phyloP scores from a whole-genome alignment of 2,329 filamentous ascomycete species.

The Aspergillus fumigatiaffinis region DNA sequence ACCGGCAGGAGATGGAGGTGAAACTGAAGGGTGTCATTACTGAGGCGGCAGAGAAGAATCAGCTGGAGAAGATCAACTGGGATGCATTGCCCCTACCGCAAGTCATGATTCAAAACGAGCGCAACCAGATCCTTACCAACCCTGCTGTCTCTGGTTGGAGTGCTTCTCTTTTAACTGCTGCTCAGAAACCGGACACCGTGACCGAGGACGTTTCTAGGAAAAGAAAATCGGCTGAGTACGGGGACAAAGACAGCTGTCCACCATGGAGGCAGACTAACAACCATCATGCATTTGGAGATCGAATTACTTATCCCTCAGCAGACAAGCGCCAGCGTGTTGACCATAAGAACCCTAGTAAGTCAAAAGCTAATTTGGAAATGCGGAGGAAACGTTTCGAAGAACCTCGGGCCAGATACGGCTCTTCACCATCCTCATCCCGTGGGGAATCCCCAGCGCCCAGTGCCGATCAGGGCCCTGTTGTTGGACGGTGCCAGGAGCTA shows the following conservation, averaged over 20 bases:
- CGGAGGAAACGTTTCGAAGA: constrained; percentile 81
- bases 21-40: constrained; percentile 86
- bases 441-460: constrained; percentile 48
- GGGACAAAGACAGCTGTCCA: constrained; percentile 52
- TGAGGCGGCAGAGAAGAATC: constrained; percentile 68
- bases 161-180: constrained; percentile 16
- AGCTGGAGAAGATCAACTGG: constrained; percentile 77
- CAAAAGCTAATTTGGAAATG: constrained; percentile 79
- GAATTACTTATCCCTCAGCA: constrained; percentile 62
- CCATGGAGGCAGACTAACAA: constrained; percentile 74
- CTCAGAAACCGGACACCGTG: constrained; percentile 19
- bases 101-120: constrained; percentile 71
- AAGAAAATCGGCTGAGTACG: constrained; percentile 70
- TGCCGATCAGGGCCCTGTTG: constrained; percentile 61
- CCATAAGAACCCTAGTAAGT: constrained; percentile 72
- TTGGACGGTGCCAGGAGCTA: constrained; percentile 76
- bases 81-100: constrained; percentile 78
- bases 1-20: constrained; percentile 68
- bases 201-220: constrained; percentile 57
- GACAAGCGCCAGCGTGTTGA: constrained; percentile 50
- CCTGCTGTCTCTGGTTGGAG: constrained; percentile 38
- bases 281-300: constrained; percentile 64
- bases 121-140: constrained; percentile 47
- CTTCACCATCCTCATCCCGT: constrained; percentile 37
- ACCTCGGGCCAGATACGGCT: constrained; percentile 39